Conservation (phyloP, 805 yeast species). For the Kodamaea sagamina region DNA sequence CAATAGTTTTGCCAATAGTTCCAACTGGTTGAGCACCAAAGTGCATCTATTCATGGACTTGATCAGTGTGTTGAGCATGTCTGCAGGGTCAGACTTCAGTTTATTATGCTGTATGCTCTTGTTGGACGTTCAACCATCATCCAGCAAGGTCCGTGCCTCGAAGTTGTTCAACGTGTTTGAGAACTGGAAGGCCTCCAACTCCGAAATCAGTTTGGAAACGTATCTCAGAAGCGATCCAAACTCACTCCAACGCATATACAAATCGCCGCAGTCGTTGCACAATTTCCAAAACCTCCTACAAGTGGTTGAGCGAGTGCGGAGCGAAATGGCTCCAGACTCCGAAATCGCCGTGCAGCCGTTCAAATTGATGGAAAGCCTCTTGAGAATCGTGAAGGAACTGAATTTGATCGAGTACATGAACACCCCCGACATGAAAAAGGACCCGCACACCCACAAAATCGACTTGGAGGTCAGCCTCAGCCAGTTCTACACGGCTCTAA, state of each 20-base stretch:
- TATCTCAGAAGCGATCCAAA: not conserved
- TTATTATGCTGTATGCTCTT: constrained; percentile 28
- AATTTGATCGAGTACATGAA: constrained; percentile 33
- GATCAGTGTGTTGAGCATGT: constrained; percentile 41
- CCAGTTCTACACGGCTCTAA: constrained; percentile 25
- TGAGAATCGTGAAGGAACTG: constrained; percentile 32
- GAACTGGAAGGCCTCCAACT: constrained; percentile 4
- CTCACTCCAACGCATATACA: constrained; percentile 3
- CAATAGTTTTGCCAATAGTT: constrained; percentile 46
- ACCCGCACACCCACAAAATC: constrained; percentile 6
- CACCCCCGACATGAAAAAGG: constrained; percentile 10
- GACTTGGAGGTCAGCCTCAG: constrained; percentile 19
- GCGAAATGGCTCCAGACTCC: not conserved
- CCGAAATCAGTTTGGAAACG: constrained; percentile 1
- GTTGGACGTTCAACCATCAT: constrained; percentile 28
- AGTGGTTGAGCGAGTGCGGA: not conserved
- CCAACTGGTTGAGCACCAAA: constrained; percentile 53
- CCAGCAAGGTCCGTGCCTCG: constrained; percentile 23
- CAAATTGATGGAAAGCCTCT: constrained; percentile 34
- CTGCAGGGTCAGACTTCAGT: constrained; percentile 34
- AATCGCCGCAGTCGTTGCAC: not conserved
- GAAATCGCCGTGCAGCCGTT: constrained; percentile 29
- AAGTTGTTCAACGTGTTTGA: constrained; percentile 29
- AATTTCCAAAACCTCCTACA: not conserved
- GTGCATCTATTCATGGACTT: constrained; percentile 50